A percentile compares a stretch with the other conserved stretches of the same genome.
Evolutionary conservation across 2,329 filamentous ascomycete species (phyloP).

Genomic region (Thermomyces lanuginosus): DNA sequence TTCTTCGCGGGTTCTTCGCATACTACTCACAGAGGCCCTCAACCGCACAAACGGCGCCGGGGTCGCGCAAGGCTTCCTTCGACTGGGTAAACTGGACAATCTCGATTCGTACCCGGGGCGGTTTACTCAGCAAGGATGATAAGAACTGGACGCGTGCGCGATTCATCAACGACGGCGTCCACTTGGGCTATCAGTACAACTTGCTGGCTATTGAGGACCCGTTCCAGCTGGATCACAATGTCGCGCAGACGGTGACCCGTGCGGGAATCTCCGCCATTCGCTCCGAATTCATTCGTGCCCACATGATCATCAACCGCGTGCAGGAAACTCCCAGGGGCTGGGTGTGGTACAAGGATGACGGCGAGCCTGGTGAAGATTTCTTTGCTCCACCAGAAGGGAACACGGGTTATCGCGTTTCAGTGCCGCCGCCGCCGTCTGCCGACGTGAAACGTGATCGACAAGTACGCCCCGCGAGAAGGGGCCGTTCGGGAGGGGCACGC

Average conservation of each 20-base stretch:
- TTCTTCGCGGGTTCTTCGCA: slow-evolving; percentile 73
- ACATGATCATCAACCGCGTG: slow-evolving; percentile 48
- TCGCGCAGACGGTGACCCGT: slow-evolving; percentile 72
- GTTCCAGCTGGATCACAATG: slow-evolving; percentile 76
- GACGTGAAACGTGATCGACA: too few relatives aligned
- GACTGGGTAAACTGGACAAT: slow-evolving; percentile 68
- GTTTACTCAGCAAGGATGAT: slow-evolving; percentile 53
- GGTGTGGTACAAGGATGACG: slow-evolving; percentile 10
- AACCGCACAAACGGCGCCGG: slow-evolving; percentile 39
- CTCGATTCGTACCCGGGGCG: slow-evolving; percentile 55
- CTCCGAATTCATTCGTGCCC: slow-evolving; percentile 69
- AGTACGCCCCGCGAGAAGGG: too few relatives aligned
- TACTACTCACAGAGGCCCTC: slow-evolving; percentile 77
- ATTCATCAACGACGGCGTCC: slow-evolving; percentile 50
- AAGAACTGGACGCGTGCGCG: slow-evolving; percentile 82
- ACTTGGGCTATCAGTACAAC: too few relatives aligned
- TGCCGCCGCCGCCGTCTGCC: not conserved
- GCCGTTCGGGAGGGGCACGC: too few relatives aligned
- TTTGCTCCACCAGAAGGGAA: slow-evolving; percentile 9
- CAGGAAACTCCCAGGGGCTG: slow-evolving; percentile 20
- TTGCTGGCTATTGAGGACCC: slow-evolving; percentile 85
- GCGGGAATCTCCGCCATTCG: slow-evolving; percentile 65
- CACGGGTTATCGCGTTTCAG: not conserved
- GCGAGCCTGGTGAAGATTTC: slow-evolving; percentile 13
- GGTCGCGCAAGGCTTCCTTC: too few relatives aligned